These are phyloP conservation scores for Tubosaeta sp. DNA, from an alignment of 768 basidiomycete species.

Conservation along the genomic window DNA sequence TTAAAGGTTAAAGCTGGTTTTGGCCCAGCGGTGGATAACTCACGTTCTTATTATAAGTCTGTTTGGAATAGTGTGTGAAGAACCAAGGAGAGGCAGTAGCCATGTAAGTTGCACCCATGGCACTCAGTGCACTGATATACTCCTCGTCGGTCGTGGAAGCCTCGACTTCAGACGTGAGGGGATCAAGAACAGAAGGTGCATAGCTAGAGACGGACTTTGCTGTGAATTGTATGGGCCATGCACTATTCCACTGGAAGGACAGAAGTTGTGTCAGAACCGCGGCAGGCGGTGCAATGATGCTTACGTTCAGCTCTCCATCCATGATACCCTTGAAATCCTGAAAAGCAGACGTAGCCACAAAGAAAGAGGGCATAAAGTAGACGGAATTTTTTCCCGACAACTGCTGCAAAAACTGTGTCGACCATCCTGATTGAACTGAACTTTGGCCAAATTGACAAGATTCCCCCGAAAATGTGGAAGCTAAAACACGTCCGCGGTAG, in stretches of 20 bases:
- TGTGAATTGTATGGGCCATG: constrained; percentile 68
- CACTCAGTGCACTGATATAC: constrained; percentile 45
- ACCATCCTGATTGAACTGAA: constrained; percentile 53
- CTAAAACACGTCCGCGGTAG: constrained; percentile 45
- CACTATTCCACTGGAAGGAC: constrained; percentile 65
- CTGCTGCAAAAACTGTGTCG: constrained; percentile 45
- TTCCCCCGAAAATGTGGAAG: constrained; percentile 72
- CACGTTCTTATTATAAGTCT: constrained; percentile 73
- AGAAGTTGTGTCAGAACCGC: constrained; percentile 6
- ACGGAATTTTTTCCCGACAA: constrained; percentile 43
- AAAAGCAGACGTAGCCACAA: constrained; percentile 50
- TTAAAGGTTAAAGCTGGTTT: not conserved
- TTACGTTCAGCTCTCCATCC: constrained; percentile 58
- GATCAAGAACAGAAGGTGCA: constrained; percentile 16
- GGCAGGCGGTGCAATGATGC: constrained; percentile 17
- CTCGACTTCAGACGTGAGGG: constrained; percentile 38
- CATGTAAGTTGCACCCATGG: constrained; percentile 37
- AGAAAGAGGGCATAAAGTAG: constrained; percentile 69
- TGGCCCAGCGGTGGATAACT: constrained; percentile 15
- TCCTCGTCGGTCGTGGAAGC: constrained; percentile 48
- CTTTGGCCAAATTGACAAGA: constrained; percentile 60
- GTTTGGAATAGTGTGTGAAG: constrained; percentile 68
- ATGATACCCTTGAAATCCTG: constrained; percentile 45
- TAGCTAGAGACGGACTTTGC: constrained; percentile 8
- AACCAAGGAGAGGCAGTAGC: constrained; percentile 70